Evolutionary conservation across 1,284 basidiomycete genomes (phyloP), one percentile per base, ranked within the genome.

Genomic region (Thecaphora thlaspeos): DNA sequence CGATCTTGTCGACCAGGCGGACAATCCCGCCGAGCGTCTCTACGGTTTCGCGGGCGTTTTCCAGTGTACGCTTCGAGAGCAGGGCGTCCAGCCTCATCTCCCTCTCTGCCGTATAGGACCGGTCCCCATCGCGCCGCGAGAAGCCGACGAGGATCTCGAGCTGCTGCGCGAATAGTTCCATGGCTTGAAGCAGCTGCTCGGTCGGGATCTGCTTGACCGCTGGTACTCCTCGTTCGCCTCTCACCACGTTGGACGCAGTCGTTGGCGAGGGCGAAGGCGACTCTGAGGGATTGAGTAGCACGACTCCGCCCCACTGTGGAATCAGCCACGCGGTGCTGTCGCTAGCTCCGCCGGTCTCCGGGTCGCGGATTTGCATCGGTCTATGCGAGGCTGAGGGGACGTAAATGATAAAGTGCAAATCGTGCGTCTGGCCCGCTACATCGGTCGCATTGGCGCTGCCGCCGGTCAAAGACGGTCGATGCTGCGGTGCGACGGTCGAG

Each of bases 291-390:
- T 95, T 91, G 65, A 86, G 80, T 46, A 97, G 83, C 48, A 89
- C 84, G 43, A 98, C 88, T 15, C 91, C 88, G 38, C 95, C 94
- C 87, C 91, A 95, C 79, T 97, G 94, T 0, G 95, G 94, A 1
- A 95, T 82, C 22, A 96, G 83, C 82, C 97, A 98, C 10, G 88
- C 85, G 2, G 54, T 56, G 10, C 67, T 23, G 2, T 46, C 24
- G 17, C 52, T 48, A 5, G 36, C 48, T 4, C 43, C 46, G 1
- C 51, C 48, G 10, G 48, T 54, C 11, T 11, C 48, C 1, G 56
- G 46, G 53, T 86, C 81, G 2, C 89, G 80, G 18, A 94, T 86
- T 23, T 81, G 79, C 51, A 98, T 79, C 1, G 94, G 91, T 19
- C 85, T 81, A 58, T 86, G 85, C 8, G 71, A 70, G 1, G 81